Base-by-base conservation (phyloP, 2,329 filamentous ascomycete species). In the Alternaria novae-zelandiae region DNA sequence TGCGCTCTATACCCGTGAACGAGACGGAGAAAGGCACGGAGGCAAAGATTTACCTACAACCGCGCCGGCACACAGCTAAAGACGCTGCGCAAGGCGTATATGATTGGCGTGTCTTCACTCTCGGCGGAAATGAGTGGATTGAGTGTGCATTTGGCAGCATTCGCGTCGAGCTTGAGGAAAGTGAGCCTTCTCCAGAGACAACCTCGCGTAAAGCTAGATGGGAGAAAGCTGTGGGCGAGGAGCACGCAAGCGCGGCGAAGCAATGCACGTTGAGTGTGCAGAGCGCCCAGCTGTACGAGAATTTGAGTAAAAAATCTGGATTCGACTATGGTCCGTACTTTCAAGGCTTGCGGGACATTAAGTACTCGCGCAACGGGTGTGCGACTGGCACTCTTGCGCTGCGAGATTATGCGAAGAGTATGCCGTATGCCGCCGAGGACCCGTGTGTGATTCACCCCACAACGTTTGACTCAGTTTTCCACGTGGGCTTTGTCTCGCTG, bases 251-350 rank as follows among this genome's bases (percentile, higher is more conserved):
- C 15, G 47, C 53, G 1, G 47, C 59, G 7, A 28, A 26, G 46
- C 53, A 62, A 23, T 62, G 59, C 17, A 62, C 47, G 28, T 47
- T 57, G 46, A 62, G 54, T 46, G 54, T 62, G 13, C 54, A 62
- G 13, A 62, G 59, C 15, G 45, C 23, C 6, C 54, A 66, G 13
- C 32, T 68, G 55, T 68, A 68, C 28, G 54, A 64, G 5, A 59
- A 55, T 9, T 15, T 66, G 44, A 49, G 30, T 10, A 55, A 49
- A 2, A 57, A 54, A 13, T 50, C 49, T 6, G 64, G 59, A 1
- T 57, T 67, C 6, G 57, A 67, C 8, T 68, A 67, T 43, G 66
- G 66, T 1, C 66, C 66, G 2, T 49, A 43, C 12, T 68, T 68
- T 30, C 66, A 68, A 20, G 36, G 59, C 20, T 44, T 68, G 47